These are phyloP conservation scores for Marasmius tenuissimus DNA, from an alignment of 1,284 basidiomycete genomes.

Conservation along the genomic window DNA sequence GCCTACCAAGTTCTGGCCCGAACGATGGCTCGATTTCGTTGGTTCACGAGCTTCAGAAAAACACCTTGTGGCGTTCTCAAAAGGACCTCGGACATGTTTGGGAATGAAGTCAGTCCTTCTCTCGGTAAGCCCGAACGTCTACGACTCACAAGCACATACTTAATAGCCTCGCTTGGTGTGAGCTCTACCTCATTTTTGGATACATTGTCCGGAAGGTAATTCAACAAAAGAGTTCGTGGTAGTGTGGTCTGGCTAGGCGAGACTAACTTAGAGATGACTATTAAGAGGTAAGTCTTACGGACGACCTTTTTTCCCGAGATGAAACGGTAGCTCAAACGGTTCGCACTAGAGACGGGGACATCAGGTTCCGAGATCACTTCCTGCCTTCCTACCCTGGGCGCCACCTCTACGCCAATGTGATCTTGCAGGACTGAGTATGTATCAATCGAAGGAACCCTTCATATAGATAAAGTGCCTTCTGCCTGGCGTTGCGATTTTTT, in stretches of 20 bases:
- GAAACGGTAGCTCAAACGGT: neutral
- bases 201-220: conserved; percentile 22
- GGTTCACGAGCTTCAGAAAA: conserved; percentile 21
- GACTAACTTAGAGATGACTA: too few species aligned
- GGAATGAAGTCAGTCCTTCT: neutral
- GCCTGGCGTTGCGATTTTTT: too few species aligned
- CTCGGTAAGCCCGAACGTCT: neutral
- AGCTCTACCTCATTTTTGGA: conserved; percentile 26
- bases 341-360: neutral
- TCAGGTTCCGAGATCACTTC: neutral
- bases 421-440: too few species aligned
- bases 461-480: too few species aligned
- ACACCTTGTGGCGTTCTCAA: conserved; percentile 31
- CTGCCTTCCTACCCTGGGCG: neutral
- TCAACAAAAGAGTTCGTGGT: conserved; percentile 21
- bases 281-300: conserved; percentile 2
- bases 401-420: neutral
- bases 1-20: conserved; percentile 26
- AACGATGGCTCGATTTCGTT: conserved; percentile 23
- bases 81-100: conserved; percentile 29
- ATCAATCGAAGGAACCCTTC: too few species aligned
- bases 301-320: neutral
- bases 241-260: too few species aligned
- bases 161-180: conserved; percentile 26
- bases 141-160: neutral